phyloP scores from a whole-genome alignment of 306 rosid species.

The Cicer chorassanicum region DNA sequence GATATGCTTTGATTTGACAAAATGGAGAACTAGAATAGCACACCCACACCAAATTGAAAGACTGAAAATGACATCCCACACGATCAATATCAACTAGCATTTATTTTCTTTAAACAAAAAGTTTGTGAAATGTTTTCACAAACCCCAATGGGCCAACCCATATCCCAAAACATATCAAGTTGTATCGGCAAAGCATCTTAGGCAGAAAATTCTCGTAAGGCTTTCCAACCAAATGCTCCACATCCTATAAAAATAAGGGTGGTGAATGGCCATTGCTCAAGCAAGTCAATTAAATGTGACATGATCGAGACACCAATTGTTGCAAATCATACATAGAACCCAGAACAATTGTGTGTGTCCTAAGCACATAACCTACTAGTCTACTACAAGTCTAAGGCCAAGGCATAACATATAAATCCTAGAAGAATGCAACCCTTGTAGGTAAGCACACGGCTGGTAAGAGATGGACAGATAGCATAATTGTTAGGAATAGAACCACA shows the following conservation, averaged over 20 bases:
- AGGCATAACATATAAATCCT: neutral
- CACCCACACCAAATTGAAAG: neutral
- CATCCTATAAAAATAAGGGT: neutral
- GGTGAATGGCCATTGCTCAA: neutral
- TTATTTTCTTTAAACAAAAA: neutral
- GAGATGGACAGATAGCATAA: no score
- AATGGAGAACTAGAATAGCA: neutral
- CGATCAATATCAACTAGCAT: neutral
- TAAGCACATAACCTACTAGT: neutral
- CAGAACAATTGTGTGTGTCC: neutral
- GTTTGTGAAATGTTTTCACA: neutral
- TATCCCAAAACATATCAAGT: neutral
- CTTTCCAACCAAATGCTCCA: conserved; percentile 5
- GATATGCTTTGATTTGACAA: conserved; percentile 15
- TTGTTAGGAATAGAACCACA: no score
- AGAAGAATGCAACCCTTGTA: conserved; percentile 19
- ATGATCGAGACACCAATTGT: neutral
- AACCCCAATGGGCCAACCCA: conserved; percentile 22
- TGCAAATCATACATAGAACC: neutral
- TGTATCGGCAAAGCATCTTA: neutral
- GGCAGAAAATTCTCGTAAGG: neutral
- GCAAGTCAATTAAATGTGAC: neutral
- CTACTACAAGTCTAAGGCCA: neutral
- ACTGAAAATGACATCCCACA: conserved; percentile 23
- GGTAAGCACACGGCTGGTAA: neutral